Conservation (phyloP, 257 asterid genomes). For the Orobanche coerulescens region DNA sequence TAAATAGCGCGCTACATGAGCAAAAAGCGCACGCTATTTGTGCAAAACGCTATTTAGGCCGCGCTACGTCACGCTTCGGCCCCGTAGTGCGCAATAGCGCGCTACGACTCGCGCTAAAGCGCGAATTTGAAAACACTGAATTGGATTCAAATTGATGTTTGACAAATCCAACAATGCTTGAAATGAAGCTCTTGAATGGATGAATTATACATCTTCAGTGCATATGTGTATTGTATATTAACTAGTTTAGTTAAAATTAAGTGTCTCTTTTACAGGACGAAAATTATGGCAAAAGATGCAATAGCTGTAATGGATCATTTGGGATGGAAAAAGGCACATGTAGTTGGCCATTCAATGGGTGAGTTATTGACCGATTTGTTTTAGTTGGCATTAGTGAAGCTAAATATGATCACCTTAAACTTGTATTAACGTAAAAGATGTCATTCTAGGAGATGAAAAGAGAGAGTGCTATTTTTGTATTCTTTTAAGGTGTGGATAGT, state of each 20-base stretch:
- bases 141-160: conserved; percentile 10
- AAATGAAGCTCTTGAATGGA: conserved; percentile 10
- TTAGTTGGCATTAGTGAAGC: conserved; percentile 28
- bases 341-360: conserved; percentile 99
- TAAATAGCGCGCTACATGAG: too few relatives aligned
- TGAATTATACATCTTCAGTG: background rate
- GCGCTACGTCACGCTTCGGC: too few relatives aligned
- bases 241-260: background rate
- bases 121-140: background rate
- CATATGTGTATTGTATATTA: background rate
- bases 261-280: conserved; percentile 45
- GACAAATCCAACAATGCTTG: conserved; percentile 20
- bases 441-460: background rate
- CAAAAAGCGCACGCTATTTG: too few relatives aligned
- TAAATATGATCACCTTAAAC: background rate
- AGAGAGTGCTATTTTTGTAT: too few relatives aligned
- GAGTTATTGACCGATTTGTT: conserved; percentile 30
- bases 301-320: conserved; percentile 89
- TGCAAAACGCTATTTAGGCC: too few relatives aligned
- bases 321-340: conserved; percentile 88
- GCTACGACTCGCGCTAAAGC: too few relatives aligned
- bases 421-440: background rate
- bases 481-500: too few relatives aligned
- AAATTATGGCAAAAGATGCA: conserved; percentile 87
- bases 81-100: too few relatives aligned